A percentile compares a stretch with the other conserved stretches of the same genome.
Evolutionary conservation across 2,329 filamentous ascomycete genomes (phyloP).

Genomic region (Ceratocystis cacaofunesta): DNA sequence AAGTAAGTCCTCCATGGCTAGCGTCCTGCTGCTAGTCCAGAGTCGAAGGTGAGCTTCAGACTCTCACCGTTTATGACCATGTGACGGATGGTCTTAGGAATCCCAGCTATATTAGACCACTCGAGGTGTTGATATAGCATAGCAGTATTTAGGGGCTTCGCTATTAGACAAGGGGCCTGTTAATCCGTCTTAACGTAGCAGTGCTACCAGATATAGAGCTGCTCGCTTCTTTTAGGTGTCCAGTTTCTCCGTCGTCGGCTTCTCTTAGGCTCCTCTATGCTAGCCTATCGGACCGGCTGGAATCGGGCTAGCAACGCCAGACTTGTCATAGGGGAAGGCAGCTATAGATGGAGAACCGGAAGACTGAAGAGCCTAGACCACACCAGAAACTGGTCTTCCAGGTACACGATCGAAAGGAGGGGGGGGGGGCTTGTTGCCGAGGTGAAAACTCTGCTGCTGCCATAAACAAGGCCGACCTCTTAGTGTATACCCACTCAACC

Average conservation of each 20-base stretch:
- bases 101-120: not conserved
- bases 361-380: not conserved
- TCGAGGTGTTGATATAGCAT: not conserved
- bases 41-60: too few species aligned
- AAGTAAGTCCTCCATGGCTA: too few species aligned
- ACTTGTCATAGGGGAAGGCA: not conserved
- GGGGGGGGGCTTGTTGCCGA: not conserved
- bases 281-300: not conserved
- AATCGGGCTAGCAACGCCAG: not conserved
- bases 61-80: too few species aligned
- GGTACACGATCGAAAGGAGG: not conserved
- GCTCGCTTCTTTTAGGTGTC: not conserved
- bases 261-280: not conserved
- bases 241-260: not conserved
- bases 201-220: not conserved
- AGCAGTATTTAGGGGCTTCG: not conserved
- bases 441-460: not conserved
- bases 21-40: too few species aligned
- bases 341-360: not conserved
- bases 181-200: not conserved
- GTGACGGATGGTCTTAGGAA: too few species aligned
- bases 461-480: not conserved
- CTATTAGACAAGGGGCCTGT: not conserved
- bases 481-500: not conserved
- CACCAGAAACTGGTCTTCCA: not conserved